Conservation (phyloP, 495 filamentous ascomycete species). For the Evansstolkia leycettana region DNA sequence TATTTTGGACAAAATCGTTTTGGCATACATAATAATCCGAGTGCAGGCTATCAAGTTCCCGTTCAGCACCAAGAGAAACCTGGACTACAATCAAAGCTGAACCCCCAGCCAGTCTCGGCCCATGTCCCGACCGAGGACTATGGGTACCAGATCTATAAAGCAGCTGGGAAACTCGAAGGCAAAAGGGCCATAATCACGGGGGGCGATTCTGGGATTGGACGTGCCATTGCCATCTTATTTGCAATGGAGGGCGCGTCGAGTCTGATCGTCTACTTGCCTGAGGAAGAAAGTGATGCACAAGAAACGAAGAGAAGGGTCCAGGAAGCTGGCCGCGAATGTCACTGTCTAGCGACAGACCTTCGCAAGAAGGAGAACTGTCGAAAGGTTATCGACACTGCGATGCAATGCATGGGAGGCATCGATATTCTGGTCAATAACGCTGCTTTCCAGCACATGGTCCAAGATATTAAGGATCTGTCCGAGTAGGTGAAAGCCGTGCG, state of each 20-base stretch:
- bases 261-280: conserved; percentile 61
- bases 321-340: conserved; percentile 47
- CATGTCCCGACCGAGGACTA: conserved; percentile 59
- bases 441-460: conserved; percentile 60
- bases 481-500: conserved; percentile 38
- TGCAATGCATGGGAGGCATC: conserved; percentile 52
- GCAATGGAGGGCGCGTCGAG: conserved; percentile 75
- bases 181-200: conserved; percentile 74
- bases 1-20: not conserved
- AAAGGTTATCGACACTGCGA: conserved; percentile 51
- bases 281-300: conserved; percentile 66
- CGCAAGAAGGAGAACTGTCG: conserved; percentile 53
- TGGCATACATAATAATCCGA: conserved; percentile 2
- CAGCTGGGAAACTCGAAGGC: conserved; percentile 63
- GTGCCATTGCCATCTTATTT: conserved; percentile 64
- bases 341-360: conserved; percentile 50
- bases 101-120: conserved; percentile 48
- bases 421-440: conserved; percentile 78
- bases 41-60: conserved; percentile 53
- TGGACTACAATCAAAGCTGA: conserved; percentile 53
- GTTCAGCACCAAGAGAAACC: conserved; percentile 57
- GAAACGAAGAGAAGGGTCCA: conserved; percentile 61
- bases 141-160: conserved; percentile 62
- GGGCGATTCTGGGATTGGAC: conserved; percentile 73
- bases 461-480: conserved; percentile 58